Evolutionary conservation across 768 basidiomycete species (phyloP).

Genomic region (Pleurotus tuber-regium): DNA sequence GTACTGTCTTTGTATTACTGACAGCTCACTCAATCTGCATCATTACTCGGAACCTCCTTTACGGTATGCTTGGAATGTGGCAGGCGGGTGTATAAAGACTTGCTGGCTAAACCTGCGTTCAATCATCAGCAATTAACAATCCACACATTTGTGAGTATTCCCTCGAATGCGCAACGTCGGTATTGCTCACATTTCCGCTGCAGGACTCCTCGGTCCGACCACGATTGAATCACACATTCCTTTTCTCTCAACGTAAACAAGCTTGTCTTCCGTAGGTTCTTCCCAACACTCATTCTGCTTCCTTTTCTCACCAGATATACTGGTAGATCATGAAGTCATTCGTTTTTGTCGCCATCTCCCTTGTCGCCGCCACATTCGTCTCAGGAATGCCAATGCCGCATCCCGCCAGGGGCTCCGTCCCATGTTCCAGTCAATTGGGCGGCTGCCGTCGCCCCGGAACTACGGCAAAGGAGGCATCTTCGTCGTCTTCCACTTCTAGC

Average conservation of each 20-base stretch:
- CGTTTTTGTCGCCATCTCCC: slow-evolving; percentile 1
- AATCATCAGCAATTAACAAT: background rate
- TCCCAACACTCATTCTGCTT: background rate
- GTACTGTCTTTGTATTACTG: background rate
- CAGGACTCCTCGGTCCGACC: background rate
- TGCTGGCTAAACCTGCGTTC: background rate
- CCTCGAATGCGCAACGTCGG: background rate
- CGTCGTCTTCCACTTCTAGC: background rate
- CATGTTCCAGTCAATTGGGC: slow-evolving; percentile 1
- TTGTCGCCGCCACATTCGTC: background rate
- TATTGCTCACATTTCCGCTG: background rate
- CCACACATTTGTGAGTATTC: background rate
- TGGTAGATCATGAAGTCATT: slow-evolving; percentile 8
- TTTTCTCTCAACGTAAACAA: background rate
- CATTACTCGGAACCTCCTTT: background rate
- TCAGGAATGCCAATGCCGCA: slow-evolving; percentile 2
- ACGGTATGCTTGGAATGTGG: background rate
- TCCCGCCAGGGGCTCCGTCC: slow-evolving; percentile 1
- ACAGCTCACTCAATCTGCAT: background rate
- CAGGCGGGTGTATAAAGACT: background rate
- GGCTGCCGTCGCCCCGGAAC: slow-evolving; percentile 5
- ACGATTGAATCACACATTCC: background rate
- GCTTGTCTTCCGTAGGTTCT: background rate
- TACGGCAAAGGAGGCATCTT: background rate
- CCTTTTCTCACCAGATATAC: background rate